phyloP scores from a whole-genome alignment of 2,329 filamentous ascomycete genomes.

The Aaosphaeria pasadenensis region DNA sequence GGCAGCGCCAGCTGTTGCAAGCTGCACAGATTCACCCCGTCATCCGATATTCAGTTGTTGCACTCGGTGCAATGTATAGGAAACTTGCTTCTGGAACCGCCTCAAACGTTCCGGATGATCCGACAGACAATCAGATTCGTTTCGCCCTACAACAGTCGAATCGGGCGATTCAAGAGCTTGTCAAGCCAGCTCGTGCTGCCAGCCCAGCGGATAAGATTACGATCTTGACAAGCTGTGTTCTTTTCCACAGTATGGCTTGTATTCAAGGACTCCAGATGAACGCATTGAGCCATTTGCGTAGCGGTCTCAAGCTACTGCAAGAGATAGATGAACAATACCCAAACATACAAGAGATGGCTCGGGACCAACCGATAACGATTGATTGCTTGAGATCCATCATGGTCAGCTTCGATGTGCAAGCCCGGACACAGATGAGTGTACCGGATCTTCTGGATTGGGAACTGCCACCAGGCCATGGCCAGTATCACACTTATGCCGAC shows the following conservation, averaged over 20 bases:
- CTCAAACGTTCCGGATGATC: conserved; percentile 2
- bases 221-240: conserved; percentile 5
- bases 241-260: conserved; percentile 8
- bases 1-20: conserved; percentile 5
- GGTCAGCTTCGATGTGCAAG: conserved; percentile 3
- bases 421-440: conserved; percentile 4
- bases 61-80: conserved; percentile 9
- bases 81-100: conserved; percentile 3
- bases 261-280: conserved; percentile 7
- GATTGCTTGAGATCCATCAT: conserved; percentile 2
- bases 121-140: conserved; percentile 4
- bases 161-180: conserved; percentile 6
- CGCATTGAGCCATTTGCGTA: conserved; percentile 8
- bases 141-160: conserved; percentile 11
- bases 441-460: conserved; percentile 1
- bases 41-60: conserved; percentile 10
- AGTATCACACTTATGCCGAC: too few relatives aligned
- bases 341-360: not conserved
- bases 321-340: conserved; percentile 1
- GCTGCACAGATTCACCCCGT: conserved; percentile 4
- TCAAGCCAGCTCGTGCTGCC: not conserved
- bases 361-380: conserved; percentile 1
- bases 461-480: conserved; percentile 1
- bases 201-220: conserved; percentile 3
- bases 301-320: conserved; percentile 4